Conservation (phyloP, 2,329 filamentous ascomycete genomes). For the Malbranchea cinnamomea region DNA sequence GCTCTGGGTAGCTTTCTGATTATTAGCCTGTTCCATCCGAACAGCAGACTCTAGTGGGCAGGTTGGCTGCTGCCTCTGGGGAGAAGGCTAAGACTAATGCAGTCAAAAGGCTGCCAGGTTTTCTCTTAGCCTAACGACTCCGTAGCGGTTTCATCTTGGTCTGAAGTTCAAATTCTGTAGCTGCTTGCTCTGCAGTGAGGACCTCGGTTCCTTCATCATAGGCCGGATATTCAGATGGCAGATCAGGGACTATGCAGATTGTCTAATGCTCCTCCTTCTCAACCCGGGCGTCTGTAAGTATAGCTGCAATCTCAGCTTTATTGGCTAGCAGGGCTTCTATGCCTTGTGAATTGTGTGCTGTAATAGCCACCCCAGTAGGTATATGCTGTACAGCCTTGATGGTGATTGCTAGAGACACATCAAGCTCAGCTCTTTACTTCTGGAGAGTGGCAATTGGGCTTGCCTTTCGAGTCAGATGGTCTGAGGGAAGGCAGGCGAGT, state of each 20-base stretch:
- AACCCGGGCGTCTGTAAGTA: background rate
- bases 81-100: background rate
- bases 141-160: background rate
- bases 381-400: slow-evolving; percentile 1
- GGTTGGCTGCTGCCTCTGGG: background rate
- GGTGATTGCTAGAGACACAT: background rate
- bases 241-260: slow-evolving; percentile 1
- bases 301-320: background rate
- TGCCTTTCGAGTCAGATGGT: slow-evolving; percentile 1
- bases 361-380: background rate
- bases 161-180: background rate
- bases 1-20: background rate
- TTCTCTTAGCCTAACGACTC: background rate
- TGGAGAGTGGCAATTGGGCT: slow-evolving; percentile 2
- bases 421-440: background rate
- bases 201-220: too few species aligned
- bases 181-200: slow-evolving; percentile 2
- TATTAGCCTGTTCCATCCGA: background rate
- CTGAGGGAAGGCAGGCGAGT: slow-evolving; percentile 1
- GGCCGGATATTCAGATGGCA: too few species aligned
- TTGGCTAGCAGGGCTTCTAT: background rate
- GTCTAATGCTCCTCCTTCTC: slow-evolving; percentile 1
- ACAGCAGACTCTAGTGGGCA: background rate
- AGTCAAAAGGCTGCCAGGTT: background rate
- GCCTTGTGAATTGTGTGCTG: background rate